Evolutionary conservation across 495 filamentous ascomycete genomes (phyloP), one percentile per base, ranked within the genome.

Genomic region (Talaromyces liani): DNA sequence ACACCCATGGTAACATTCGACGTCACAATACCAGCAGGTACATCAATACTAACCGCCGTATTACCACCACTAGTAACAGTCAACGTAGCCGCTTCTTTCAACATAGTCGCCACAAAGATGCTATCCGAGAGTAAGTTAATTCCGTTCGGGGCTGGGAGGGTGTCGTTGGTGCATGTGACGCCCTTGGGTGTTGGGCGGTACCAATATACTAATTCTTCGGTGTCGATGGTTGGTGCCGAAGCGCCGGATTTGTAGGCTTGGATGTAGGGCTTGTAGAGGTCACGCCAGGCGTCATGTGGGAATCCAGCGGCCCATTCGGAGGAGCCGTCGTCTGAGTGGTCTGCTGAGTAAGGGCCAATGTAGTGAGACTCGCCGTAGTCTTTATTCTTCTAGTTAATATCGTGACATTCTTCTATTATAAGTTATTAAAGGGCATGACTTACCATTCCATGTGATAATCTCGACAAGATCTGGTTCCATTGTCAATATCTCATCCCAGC

Each of bases 371-470:
- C 86, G 55, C 84, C 85, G 58, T 83, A 88, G 66, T 89, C 57
- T 59, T 80, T 2, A 16, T n/a, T 41, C 18, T 22, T 20, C 4
- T 4, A 9, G 8, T 31, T 29, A 56, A 16, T 56, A 16, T 16
- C 24, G 1, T 12, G 4, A 20, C 16, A 0, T 27, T 56, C 16
- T 39, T 34, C n/a, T 6, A 4, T 34, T 5, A n/a, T 2, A 59
- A 1, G 24, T 39, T 41, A 16, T 16, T 33, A n/a, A 5, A 39
- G 36, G 12, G 5, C 5, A 2, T 2, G 31, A 22, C 57, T 24
- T 22, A 59, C 16, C 74, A 67, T 89, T 89, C 86, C 84, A 88
- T 14, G 81, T 84, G 12, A 88, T 73, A 59, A 88, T 86, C 67
- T 87, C 81, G 41, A 87, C 66, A 61, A 83, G 78, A 12, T 72